Evolutionary conservation across 148 eudicot genomes (phyloP).

Genomic region (Suaeda aralocaspica): DNA sequence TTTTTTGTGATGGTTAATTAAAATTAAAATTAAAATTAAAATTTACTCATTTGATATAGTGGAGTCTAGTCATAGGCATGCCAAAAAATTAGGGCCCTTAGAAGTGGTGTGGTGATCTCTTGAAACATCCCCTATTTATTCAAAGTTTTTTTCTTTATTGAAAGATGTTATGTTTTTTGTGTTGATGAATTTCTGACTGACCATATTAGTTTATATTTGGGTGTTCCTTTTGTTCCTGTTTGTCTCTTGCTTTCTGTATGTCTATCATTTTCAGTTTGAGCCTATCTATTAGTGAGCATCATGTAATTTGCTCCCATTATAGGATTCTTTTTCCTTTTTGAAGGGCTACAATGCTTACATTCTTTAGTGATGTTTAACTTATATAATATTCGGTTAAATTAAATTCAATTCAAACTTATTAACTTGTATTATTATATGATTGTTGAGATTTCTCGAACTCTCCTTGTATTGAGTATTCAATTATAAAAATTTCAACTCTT

Average conservation of each 20-base stretch:
- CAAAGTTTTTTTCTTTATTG: neutral
- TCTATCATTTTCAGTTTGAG: slow-evolving; percentile 5
- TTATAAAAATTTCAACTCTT: too few relatives aligned
- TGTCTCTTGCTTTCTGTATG: slow-evolving; percentile 10
- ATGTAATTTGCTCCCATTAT: neutral
- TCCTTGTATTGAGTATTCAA: too few relatives aligned
- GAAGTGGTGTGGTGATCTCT: too few relatives aligned
- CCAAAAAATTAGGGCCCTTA: slow-evolving; percentile 9
- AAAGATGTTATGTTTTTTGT: slow-evolving; percentile 9
- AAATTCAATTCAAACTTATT: too few relatives aligned
- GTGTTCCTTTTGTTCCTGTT: neutral
- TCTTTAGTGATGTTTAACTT: too few relatives aligned
- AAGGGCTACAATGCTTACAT: too few relatives aligned
- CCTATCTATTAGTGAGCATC: neutral
- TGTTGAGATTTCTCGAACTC: too few relatives aligned
- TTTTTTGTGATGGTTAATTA: too few relatives aligned
- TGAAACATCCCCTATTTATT: too few relatives aligned
- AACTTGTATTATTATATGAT: too few relatives aligned
- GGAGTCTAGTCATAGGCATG: slow-evolving; percentile 25
- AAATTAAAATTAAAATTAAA: neutral
- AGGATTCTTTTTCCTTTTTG: neutral
- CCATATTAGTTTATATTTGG: neutral
- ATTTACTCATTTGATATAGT: neutral
- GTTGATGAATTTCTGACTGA: neutral
- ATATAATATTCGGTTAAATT: too few relatives aligned